phyloP scores from a whole-genome alignment of 2,329 filamentous ascomycete genomes.

The Fusarium buxicola region DNA sequence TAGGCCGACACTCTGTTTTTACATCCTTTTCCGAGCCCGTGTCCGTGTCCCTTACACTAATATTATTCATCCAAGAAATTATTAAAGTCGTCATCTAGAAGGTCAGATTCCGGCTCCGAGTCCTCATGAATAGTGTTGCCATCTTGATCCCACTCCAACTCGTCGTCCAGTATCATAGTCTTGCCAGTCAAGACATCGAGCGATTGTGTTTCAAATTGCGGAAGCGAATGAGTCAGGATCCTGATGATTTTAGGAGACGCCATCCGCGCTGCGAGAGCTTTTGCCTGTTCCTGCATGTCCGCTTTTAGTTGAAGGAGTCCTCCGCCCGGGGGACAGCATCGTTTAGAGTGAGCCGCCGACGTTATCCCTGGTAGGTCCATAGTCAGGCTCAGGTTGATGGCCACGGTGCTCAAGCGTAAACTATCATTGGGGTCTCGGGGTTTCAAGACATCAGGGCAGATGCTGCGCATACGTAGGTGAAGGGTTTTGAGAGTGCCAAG shows the following conservation, averaged over 20 bases:
- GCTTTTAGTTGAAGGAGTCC: constrained; percentile 27
- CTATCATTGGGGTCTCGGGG: constrained; percentile 9
- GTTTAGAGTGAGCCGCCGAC: constrained; percentile 26
- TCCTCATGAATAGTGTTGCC: constrained; percentile 24
- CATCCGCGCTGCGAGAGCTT: constrained; percentile 27
- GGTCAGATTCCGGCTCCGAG: constrained; percentile 24
- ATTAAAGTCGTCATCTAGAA: constrained; percentile 22
- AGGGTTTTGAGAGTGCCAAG: constrained; percentile 29
- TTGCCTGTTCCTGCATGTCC: constrained; percentile 27
- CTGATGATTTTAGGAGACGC: constrained; percentile 25
- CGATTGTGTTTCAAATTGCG: constrained; percentile 21
- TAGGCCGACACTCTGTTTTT: no score
- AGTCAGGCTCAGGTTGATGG: constrained; percentile 31
- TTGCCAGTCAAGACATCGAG: constrained; percentile 37
- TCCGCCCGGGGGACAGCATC: constrained; percentile 12
- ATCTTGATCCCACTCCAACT: constrained; percentile 34
- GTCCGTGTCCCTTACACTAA: no score
- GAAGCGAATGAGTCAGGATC: constrained; percentile 33
- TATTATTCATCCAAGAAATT: constrained; percentile 65
- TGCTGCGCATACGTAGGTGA: constrained; percentile 31
- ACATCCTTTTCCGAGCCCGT: no score
- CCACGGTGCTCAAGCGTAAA: constrained; percentile 16
- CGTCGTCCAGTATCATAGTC: constrained; percentile 31
- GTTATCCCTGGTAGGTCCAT: constrained; percentile 12
- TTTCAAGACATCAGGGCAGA: constrained; percentile 36